Percentiles rank a stretch among this genome's conserved stretches.
phyloP scores from a whole-genome alignment of 164 flowering plant genomes.

The Umbellularia californica region DNA sequence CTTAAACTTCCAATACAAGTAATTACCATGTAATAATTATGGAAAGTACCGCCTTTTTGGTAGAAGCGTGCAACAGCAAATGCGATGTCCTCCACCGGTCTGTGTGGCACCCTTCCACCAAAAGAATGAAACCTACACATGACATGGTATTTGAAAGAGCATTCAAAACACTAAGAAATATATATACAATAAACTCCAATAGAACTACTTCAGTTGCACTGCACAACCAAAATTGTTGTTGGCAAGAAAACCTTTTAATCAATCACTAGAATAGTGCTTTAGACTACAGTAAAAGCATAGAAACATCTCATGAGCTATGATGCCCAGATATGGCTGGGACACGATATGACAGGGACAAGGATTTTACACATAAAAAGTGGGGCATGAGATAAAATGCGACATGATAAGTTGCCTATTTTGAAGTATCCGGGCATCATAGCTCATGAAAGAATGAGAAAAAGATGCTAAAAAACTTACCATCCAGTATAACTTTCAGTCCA shows the following conservation, averaged over 20 bases:
- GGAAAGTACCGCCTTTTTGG: slow-evolving; percentile 31
- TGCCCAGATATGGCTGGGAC: not conserved
- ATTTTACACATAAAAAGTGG: not conserved
- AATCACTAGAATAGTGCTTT: not conserved
- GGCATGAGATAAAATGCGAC: not conserved
- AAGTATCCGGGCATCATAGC: not conserved
- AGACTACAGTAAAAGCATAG: not conserved
- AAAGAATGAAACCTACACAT: slow-evolving; percentile 30
- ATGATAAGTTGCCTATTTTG: too few species aligned
- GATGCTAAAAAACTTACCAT: slow-evolving; percentile 44
- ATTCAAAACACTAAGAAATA: not conserved
- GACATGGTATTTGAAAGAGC: too few species aligned
- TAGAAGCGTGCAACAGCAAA: slow-evolving; percentile 36
- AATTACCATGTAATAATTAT: slow-evolving; percentile 45
- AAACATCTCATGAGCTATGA: not conserved
- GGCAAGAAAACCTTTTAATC: not conserved
- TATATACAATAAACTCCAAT: not conserved
- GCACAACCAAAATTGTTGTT: not conserved
- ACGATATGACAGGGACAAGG: not conserved
- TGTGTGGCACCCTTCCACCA: slow-evolving; percentile 32
- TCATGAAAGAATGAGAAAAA: not conserved
- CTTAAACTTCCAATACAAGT: not conserved
- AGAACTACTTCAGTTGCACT: not conserved
- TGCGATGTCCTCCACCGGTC: slow-evolving; percentile 40
- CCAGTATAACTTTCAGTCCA: slow-evolving; percentile 99